Base-by-base conservation (phyloP, 2,329 filamentous ascomycete species). In the Emmonsiellopsis sp. region DNA sequence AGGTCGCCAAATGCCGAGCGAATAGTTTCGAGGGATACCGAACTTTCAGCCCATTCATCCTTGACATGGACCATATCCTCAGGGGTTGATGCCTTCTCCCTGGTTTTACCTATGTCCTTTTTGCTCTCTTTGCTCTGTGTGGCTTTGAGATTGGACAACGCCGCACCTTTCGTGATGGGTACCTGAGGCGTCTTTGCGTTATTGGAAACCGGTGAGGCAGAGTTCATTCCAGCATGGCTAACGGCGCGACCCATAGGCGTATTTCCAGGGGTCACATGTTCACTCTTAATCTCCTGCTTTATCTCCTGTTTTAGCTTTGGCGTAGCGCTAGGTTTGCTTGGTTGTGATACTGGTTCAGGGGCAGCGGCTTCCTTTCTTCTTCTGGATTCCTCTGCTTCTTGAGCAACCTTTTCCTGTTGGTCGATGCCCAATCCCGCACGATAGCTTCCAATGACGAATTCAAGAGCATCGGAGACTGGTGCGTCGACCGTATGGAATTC, bases 401-500 rank as follows among this genome's bases (percentile, higher is more conserved):
- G 58, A 5, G 55, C 30, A 30, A 66, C 61, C 42, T 72, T 73
- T 48, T 71, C 70, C 49, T 78, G 73, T 51, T 75, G 65, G 47
- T 80, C 75, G n/a, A 82, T 66, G 40, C 70, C 70, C 10, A 75
- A 61, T 11, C 67, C 74, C 11, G 72, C 72, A 11, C 73, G 73
- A 57, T 80, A 71, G 42, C 74, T 77, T 6, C 79, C 76, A 6
- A 83, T 59, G 30, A 78, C 74, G 62, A 76, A 85, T n/a, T 76
- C 70, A 32, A 83, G 66, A 34, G 79, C 76, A 62, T 84, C 73
- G 5, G 74, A 77, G 38, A 83, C 71, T 1, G 68, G 65, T 44
- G 71, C 67, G 55, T 75, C 72, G 26, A 67, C 73, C 57, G 75
- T 74, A 63, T 84, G 82, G 15, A 67, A 70, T 20, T 79, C 75